Base-by-base conservation (phyloP, 805 yeast species). In the Tanozyma kutaoensis region DNA sequence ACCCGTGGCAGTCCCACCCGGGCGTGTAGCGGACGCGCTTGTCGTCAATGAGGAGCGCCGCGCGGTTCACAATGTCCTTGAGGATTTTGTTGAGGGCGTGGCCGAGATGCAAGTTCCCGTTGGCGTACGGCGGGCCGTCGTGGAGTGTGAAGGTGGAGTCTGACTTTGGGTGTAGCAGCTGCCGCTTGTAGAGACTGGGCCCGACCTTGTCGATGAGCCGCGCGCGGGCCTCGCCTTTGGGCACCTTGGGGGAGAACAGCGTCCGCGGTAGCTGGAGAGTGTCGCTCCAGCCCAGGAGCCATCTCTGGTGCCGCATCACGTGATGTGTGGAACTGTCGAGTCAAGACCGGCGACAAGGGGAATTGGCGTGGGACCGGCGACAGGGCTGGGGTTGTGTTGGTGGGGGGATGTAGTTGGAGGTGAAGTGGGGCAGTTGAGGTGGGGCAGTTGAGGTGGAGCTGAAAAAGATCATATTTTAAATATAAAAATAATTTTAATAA, bases 1-100 rank as follows among this genome's bases (percentile, higher is more conserved):
- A 58, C 0, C 99, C 99, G 55, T 91, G 99, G 45, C 98, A 91
- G 48, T 91, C 99, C 97, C 98, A 91, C 1, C 99, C 99, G 1
- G 97, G 95, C 23, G 65, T 63, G 43, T 81, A 91, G 28, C 66
- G 61, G 3, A 91, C 72, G 26, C 64, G 62, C 33, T 72, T 63
- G 11, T 84, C 80, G 21, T 60, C 50, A 30, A 46, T 36, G 13
- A 75, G 46, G 15, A 86, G 54, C 42, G 82, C 73, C 38, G 58
- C 76, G 27, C 99, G 59, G 35, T 71, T 69, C 24, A 88, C 70
- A 24, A 91, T 72, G 50, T 91, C 99, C 48, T 91, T 91, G 29
- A 84, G 50, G 13, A 85, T 68, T 46, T 91, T 88, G 55, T 91
- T 91, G 40, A 91, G 53, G 0, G 97, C 82, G 53, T 91, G 99